phyloP scores from a whole-genome alignment of 2,329 filamentous ascomycete genomes.

The Aspergillus niger region DNA sequence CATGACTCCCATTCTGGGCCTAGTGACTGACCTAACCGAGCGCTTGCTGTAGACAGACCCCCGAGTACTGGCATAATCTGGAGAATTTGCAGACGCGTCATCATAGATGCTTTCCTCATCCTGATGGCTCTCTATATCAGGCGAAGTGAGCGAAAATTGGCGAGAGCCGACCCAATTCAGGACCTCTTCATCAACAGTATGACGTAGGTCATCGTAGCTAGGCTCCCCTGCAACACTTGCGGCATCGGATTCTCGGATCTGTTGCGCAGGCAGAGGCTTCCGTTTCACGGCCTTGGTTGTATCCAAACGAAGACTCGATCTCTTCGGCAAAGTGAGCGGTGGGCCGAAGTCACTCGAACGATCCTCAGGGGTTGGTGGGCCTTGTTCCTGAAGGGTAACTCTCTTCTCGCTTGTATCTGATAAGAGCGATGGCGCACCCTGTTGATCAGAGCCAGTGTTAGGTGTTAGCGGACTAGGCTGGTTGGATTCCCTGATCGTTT shows the following conservation, averaged over 20 bases:
- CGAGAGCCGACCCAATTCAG: slow-evolving; percentile 52
- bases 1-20: slow-evolving; percentile 75
- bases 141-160: slow-evolving; percentile 28
- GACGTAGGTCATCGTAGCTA: slow-evolving; percentile 44
- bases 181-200: slow-evolving; percentile 51
- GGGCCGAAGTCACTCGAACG: slow-evolving; percentile 9
- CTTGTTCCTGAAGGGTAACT: slow-evolving; percentile 32
- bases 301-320: slow-evolving; percentile 33
- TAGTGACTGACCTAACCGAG: slow-evolving; percentile 47
- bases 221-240: slow-evolving; percentile 34
- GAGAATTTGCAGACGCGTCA: slow-evolving; percentile 63
- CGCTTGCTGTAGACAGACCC: slow-evolving; percentile 52
- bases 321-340: slow-evolving; percentile 12
- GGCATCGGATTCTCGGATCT: slow-evolving; percentile 19
- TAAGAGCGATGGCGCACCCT: slow-evolving; percentile 8
- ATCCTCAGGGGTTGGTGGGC: slow-evolving; percentile 23
- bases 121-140: slow-evolving; percentile 25
- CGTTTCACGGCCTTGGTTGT: slow-evolving; percentile 51
- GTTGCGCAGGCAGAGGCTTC: slow-evolving; percentile 55
- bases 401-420: slow-evolving; percentile 6
- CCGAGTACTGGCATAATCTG: slow-evolving; percentile 75
- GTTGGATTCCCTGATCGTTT: slow-evolving; percentile 35
- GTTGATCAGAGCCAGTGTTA: slow-evolving; percentile 26
- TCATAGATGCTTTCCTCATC: slow-evolving; percentile 58
- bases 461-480: slow-evolving; percentile 42